Evolutionary conservation across 805 yeast species (phyloP).

Genomic region (Saturnispora bothae): DNA sequence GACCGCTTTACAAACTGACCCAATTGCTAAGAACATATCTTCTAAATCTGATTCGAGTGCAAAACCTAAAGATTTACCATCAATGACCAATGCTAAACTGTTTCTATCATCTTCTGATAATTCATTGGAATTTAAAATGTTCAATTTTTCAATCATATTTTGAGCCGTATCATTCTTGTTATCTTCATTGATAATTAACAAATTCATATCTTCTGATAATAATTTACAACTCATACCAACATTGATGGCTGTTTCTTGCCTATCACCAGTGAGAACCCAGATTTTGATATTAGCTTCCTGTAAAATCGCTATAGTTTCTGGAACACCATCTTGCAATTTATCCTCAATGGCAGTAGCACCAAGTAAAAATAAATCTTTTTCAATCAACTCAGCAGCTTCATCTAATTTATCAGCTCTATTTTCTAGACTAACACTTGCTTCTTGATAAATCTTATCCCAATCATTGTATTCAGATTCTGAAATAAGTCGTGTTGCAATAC

Average conservation of each 20-base stretch:
- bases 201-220: slow-evolving; percentile 90
- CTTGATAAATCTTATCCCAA: slow-evolving; percentile 60
- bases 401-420: slow-evolving; percentile 71
- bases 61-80: slow-evolving; percentile 81
- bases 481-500: slow-evolving; percentile 78
- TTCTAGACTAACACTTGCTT: slow-evolving; percentile 74
- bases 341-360: slow-evolving; percentile 99
- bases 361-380: slow-evolving; percentile 61
- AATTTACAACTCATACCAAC: slow-evolving; percentile 97
- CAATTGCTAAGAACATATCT: slow-evolving; percentile 66
- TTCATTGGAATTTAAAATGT: slow-evolving; percentile 60
- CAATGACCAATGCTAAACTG: slow-evolving; percentile 82
- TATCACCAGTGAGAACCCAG: slow-evolving; percentile 97
- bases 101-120: slow-evolving; percentile 59
- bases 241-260: slow-evolving; percentile 97
- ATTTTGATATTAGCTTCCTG: slow-evolving; percentile 96
- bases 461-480: slow-evolving; percentile 63
- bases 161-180: slow-evolving; percentile 62
- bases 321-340: slow-evolving; percentile 95
- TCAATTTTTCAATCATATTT: slow-evolving; percentile 65
- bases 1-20: slow-evolving; percentile 85
- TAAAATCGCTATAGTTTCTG: slow-evolving; percentile 89
- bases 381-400: slow-evolving; percentile 82
- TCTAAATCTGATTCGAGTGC: slow-evolving; percentile 80
- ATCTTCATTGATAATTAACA: slow-evolving; percentile 82